Conservation (phyloP, 495 filamentous ascomycete species). For the Collariella sp. region DNA sequence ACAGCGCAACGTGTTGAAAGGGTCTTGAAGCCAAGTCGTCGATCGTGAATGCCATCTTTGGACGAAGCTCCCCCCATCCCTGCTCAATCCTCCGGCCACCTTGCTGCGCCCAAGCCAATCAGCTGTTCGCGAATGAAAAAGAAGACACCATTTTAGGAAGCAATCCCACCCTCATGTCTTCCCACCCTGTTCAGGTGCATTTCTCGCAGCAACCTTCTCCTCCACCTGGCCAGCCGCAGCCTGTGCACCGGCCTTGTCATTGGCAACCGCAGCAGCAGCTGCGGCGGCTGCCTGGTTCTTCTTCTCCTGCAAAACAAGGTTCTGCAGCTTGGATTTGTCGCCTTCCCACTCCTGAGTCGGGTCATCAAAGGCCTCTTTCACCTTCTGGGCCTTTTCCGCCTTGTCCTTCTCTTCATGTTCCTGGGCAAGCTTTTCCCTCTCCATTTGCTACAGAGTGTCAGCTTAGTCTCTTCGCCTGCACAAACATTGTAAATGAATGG, state of each 20-base stretch:
- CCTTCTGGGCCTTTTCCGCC: conserved; percentile 53
- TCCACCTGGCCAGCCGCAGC: not conserved
- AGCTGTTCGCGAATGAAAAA: not conserved
- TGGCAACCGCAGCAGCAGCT: conserved; percentile 4
- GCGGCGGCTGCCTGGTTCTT: conserved; percentile 23
- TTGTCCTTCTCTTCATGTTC: conserved; percentile 68
- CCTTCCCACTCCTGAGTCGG: conserved; percentile 68
- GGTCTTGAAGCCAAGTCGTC: not conserved
- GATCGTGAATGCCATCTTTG: conserved; percentile 1
- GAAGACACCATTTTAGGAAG: not conserved
- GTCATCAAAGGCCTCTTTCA: conserved; percentile 64
- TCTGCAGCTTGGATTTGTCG: conserved; percentile 67
- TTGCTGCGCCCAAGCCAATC: conserved; percentile 1
- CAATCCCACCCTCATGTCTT: conserved; percentile 2
- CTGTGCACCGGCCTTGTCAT: conserved; percentile 6
- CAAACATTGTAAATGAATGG: not conserved
- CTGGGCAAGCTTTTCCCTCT: conserved; percentile 61
- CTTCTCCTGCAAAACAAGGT: conserved; percentile 51
- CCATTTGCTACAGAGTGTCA: conserved; percentile 60
- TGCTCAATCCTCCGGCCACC: not conserved
- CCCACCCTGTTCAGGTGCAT: not conserved
- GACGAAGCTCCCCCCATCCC: not conserved
- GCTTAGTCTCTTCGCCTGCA: conserved; percentile 4
- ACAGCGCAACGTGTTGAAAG: not conserved
- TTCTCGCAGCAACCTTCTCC: conserved; percentile 1